phyloP scores from a whole-genome alignment of 2,329 filamentous ascomycete genomes.

The Colletotrichum eleusines region DNA sequence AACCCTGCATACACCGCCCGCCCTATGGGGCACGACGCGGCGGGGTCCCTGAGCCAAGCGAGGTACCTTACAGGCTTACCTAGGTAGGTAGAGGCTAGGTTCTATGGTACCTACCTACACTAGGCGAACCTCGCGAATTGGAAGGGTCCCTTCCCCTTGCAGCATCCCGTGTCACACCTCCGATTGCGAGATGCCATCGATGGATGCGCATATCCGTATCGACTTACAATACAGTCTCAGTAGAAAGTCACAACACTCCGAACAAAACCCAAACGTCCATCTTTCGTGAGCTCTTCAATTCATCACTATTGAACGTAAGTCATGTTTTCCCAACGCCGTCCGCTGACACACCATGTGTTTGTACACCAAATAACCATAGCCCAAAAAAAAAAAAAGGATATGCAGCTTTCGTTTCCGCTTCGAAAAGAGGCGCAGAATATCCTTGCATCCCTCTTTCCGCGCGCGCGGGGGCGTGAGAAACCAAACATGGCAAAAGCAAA shows the following conservation, averaged over 20 bases:
- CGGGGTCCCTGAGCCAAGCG: too few relatives aligned
- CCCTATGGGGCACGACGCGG: neutral
- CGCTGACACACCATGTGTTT: slow-evolving; percentile 17
- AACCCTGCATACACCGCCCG: slow-evolving; percentile 10
- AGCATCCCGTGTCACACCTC: neutral
- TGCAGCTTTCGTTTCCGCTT: neutral
- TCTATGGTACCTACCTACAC: neutral
- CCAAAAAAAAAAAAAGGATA: neutral
- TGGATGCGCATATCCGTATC: neutral
- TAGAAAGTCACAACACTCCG: neutral
- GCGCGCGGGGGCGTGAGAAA: too few relatives aligned
- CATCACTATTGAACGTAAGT: slow-evolving; percentile 8
- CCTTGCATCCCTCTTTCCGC: neutral
- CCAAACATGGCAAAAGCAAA: slow-evolving; percentile 14
- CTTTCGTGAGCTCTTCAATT: slow-evolving; percentile 28
- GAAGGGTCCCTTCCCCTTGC: slow-evolving; percentile 6
- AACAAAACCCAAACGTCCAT: neutral
- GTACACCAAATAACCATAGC: neutral
- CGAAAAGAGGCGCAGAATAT: neutral
- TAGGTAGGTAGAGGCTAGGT: too few relatives aligned
- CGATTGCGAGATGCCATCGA: neutral
- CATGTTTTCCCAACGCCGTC: slow-evolving; percentile 32
- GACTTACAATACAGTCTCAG: neutral
- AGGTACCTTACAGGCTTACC: too few relatives aligned
- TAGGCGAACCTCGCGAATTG: neutral